A percentile compares a stretch with the other conserved stretches of the same genome.
Conservation (phyloP, 148 eudicot genomes). For the Dysphania ambrosioides region DNA sequence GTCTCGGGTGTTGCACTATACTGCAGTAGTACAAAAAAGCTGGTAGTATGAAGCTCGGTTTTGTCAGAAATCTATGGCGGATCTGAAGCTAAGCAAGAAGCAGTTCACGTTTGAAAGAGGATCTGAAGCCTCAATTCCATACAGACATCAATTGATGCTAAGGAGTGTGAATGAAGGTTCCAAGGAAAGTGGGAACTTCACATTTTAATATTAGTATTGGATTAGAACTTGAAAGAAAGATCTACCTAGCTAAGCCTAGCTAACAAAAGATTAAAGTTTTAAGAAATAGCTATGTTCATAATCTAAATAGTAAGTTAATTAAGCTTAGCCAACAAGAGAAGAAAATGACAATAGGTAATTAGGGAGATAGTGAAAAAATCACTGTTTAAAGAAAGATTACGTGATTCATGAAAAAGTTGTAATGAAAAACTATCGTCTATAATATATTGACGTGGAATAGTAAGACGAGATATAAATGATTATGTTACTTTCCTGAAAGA, state of each 20-base stretch:
- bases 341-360: background rate
- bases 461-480: too few relatives aligned
- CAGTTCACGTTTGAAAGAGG: background rate
- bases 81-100: background rate
- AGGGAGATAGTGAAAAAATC: background rate
- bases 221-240: background rate
- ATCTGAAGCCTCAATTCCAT: background rate
- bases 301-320: background rate
- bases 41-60: background rate
- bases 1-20: too few relatives aligned
- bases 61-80: background rate
- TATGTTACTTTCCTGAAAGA: background rate
- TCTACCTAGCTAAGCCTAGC: background rate
- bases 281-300: background rate
- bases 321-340: background rate
- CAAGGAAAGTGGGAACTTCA: background rate
- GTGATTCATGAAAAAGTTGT: background rate
- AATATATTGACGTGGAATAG: too few relatives aligned
- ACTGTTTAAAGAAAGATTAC: background rate
- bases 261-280: background rate
- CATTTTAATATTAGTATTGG: background rate
- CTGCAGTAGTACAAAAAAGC: background rate
- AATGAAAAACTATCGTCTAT: too few relatives aligned
- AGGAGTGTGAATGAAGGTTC: background rate
- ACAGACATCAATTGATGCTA: background rate